Conservation (phyloP, 208 protist species). For the Wallacemonas rigidus region DNA sequence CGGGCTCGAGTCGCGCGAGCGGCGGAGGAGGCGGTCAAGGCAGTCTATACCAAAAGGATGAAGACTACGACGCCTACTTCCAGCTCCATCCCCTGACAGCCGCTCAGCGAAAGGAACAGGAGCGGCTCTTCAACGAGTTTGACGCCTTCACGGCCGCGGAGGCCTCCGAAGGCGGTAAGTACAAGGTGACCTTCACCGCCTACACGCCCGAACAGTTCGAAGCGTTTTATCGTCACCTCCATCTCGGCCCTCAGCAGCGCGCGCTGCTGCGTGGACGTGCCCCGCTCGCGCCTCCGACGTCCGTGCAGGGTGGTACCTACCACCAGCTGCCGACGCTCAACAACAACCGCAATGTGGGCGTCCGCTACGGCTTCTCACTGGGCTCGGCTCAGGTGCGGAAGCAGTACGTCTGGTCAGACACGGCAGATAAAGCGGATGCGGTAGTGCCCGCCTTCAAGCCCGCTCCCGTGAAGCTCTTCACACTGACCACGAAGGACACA, state of each 20-base stretch:
- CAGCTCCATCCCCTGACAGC: conserved; percentile 25
- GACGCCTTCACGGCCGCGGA: conserved; percentile 39
- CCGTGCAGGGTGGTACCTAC: conserved; percentile 68
- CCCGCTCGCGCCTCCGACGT: conserved; percentile 58
- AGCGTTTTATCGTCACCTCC: conserved; percentile 70
- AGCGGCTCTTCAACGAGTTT: conserved; percentile 51
- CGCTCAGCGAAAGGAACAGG: conserved; percentile 44
- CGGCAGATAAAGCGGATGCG: background rate
- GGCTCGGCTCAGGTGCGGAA: conserved; percentile 12
- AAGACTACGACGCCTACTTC: conserved; percentile 15
- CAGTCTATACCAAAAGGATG: background rate
- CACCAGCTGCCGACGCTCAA: conserved; percentile 40
- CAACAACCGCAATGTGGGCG: conserved; percentile 15
- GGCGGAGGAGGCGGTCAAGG: background rate
- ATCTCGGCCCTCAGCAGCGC: conserved; percentile 44
- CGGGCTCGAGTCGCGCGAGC: background rate
- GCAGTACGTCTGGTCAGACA: conserved; percentile 1
- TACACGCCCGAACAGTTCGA: conserved; percentile 69
- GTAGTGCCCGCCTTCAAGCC: background rate
- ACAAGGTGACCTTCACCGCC: conserved; percentile 44
- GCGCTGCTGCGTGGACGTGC: conserved; percentile 64
- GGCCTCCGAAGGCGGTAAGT: conserved; percentile 26
- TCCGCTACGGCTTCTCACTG: conserved; percentile 13
- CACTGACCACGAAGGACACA: conserved; percentile 64
- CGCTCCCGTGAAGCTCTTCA: conserved; percentile 86